Evolutionary conservation across 352 stramenopile genomes (phyloP).

Genomic region (Stramenopiles sp.): DNA sequence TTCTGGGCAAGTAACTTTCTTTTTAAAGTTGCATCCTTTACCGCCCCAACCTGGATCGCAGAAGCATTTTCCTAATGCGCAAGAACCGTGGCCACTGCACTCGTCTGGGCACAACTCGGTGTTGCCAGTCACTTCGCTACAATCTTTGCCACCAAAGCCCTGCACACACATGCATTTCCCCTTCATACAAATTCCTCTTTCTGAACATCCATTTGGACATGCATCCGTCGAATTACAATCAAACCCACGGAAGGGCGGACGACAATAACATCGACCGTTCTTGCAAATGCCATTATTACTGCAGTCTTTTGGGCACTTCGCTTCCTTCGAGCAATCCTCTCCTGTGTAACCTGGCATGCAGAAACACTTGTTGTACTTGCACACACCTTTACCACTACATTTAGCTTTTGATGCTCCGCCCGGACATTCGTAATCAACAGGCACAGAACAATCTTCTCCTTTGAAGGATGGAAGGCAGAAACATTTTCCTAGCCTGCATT

Average conservation of each 20-base stretch:
- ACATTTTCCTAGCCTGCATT: neutral
- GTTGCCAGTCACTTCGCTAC: neutral
- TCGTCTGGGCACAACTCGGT: neutral
- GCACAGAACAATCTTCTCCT: neutral
- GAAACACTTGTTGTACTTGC: neutral
- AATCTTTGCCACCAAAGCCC: neutral
- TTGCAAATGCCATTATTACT: neutral
- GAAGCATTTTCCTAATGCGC: conserved; percentile 2
- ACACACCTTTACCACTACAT: neutral
- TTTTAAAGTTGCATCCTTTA: neutral
- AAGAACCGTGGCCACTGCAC: neutral
- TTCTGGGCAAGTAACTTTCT: neutral
- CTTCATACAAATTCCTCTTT: neutral
- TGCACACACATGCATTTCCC: neutral
- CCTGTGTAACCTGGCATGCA: neutral
- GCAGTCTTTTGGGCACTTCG: conserved; percentile 5
- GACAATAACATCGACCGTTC: neutral
- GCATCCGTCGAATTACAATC: neutral
- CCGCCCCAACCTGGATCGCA: neutral
- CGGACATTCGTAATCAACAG: neutral
- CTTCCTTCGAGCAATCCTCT: neutral
- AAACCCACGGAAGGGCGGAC: neutral
- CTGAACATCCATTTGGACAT: neutral
- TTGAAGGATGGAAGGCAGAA: neutral
- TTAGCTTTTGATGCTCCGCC: neutral